phyloP scores from a whole-genome alignment of 2,329 filamentous ascomycete genomes.

The Cylindrodendrum hubeiense region DNA sequence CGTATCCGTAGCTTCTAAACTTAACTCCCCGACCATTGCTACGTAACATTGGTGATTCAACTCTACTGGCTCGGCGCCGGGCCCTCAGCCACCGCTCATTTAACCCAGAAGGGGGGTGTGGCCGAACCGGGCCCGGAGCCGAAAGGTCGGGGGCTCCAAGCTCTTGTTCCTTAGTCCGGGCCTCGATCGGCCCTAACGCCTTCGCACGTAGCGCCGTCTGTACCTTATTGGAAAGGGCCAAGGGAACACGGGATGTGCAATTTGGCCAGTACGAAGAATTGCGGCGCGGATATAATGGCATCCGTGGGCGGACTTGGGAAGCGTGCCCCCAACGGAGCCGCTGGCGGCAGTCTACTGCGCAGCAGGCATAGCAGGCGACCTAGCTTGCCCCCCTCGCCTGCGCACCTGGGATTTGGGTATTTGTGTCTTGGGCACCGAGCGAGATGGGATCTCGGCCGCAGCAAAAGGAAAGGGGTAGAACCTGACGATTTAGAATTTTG shows the following conservation, averaged over 20 bases:
- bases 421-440: not conserved
- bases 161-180: not conserved
- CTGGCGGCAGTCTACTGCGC: not conserved
- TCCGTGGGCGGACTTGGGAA: not conserved
- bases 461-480: not conserved
- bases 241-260: not conserved
- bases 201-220: not conserved
- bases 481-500: conserved; percentile 1
- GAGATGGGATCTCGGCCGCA: conserved; percentile 3
- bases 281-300: not conserved
- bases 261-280: not conserved
- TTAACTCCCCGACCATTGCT: conserved; percentile 1
- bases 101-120: not conserved
- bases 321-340: not conserved
- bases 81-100: conserved; percentile 5
- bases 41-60: conserved; percentile 12
- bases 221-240: not conserved
- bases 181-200: not conserved
- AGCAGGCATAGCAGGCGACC: too few relatives aligned
- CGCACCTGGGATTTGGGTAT: not conserved
- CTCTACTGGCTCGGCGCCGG: not conserved
- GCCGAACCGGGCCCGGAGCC: conserved; percentile 12
- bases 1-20: not conserved
- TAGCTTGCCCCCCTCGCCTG: not conserved
- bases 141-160: conserved; percentile 4